Evolutionary conservation across 768 basidiomycete species (phyloP).

Genomic region (Podaxis mareebaensis): DNA sequence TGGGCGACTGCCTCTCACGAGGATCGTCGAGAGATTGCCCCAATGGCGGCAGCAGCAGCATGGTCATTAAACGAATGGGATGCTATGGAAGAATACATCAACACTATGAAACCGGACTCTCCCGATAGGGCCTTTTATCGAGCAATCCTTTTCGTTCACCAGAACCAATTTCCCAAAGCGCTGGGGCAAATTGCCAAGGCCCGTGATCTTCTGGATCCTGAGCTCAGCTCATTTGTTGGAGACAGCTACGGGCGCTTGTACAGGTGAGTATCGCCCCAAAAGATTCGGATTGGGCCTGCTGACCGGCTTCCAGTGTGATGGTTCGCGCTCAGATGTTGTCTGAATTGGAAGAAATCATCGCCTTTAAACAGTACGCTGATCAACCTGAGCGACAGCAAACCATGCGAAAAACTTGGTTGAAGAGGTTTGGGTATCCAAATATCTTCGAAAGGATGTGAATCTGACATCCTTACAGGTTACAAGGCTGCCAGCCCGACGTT

Average conservation of each 20-base stretch:
- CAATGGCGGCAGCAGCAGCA: constrained; percentile 95
- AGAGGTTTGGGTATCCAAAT: constrained; percentile 54
- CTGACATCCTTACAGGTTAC: constrained; percentile 51
- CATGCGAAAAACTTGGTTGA: constrained; percentile 97
- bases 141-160: constrained; percentile 93
- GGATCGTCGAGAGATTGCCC: constrained; percentile 88
- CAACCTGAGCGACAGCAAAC: constrained; percentile 90
- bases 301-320: constrained; percentile 63
- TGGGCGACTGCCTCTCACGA: constrained; percentile 86
- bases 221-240: constrained; percentile 87
- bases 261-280: constrained; percentile 58
- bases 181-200: constrained; percentile 88
- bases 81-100: constrained; percentile 95
- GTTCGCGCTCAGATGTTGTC: constrained; percentile 98
- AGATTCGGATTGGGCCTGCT: neutral
- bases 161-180: constrained; percentile 94
- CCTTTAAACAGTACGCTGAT: constrained; percentile 92
- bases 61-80: constrained; percentile 99
- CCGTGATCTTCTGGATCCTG: constrained; percentile 87
- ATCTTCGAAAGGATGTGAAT: constrained; percentile 1
- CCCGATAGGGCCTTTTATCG: constrained; percentile 95
- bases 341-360: constrained; percentile 96
- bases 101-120: constrained; percentile 89
- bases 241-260: constrained; percentile 98
- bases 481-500: constrained; percentile 96